These are phyloP conservation scores for Tolypocladium album DNA, from an alignment of 2,329 filamentous ascomycete genomes.

Conservation along the genomic window DNA sequence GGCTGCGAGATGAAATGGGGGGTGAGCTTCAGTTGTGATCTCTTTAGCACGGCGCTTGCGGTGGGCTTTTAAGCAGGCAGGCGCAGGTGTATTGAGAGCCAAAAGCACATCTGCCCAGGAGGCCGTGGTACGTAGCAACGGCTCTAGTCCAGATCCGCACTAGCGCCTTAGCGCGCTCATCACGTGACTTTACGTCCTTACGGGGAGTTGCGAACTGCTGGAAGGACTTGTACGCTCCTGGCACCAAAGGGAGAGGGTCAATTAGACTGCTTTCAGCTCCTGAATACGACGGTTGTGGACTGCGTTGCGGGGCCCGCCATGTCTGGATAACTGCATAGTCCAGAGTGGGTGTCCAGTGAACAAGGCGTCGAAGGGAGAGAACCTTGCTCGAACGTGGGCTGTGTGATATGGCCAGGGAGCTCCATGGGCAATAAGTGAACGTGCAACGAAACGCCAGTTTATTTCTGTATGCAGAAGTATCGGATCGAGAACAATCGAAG, in stretches of 20 bases:
- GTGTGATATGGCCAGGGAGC: background rate
- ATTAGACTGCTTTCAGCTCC: background rate
- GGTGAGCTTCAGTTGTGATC: constrained; percentile 11
- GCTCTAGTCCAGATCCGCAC: constrained; percentile 14
- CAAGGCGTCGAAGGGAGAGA: background rate
- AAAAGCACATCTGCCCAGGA: constrained; percentile 6
- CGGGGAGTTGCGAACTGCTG: too few relatives aligned
- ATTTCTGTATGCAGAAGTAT: background rate
- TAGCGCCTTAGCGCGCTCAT: constrained; percentile 2
- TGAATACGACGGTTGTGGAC: background rate
- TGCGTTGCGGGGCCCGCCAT: background rate
- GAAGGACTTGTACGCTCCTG: background rate
- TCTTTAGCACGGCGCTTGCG: constrained; percentile 6
- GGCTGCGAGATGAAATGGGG: constrained; percentile 12
- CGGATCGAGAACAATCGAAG: background rate
- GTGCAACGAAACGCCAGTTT: background rate
- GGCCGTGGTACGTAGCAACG: constrained; percentile 16
- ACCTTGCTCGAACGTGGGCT: background rate
- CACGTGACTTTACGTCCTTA: constrained; percentile 4
- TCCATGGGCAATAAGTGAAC: background rate
- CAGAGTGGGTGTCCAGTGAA: background rate
- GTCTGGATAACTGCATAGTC: background rate
- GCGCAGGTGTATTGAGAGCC: constrained; percentile 10
- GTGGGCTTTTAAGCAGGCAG: constrained; percentile 15
- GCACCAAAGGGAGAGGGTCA: background rate